Percentiles rank a stretch among this genome's conserved stretches.
These are phyloP conservation scores for Aspergillus leporis DNA, from an alignment of 495 filamentous ascomycete species.

Conservation along the genomic window DNA sequence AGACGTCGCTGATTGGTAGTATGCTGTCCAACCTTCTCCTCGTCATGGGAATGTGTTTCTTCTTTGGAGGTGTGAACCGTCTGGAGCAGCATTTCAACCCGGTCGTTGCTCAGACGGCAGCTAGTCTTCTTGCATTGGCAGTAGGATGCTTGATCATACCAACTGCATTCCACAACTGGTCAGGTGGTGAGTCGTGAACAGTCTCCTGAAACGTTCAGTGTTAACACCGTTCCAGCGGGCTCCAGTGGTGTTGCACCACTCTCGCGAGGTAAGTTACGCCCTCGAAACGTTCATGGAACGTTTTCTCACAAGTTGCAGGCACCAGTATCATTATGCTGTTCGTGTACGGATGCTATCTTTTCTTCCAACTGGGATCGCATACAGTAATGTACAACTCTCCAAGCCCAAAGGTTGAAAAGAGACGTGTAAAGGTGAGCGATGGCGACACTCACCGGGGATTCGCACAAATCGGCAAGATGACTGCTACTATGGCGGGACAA, in stretches of 20 bases:
- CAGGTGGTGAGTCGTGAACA: constrained; percentile 29
- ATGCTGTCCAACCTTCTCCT: constrained; percentile 91
- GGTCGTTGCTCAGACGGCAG: constrained; percentile 89
- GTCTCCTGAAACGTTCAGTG: neutral
- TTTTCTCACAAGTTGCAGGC: constrained; percentile 34
- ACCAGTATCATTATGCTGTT: constrained; percentile 73
- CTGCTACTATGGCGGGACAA: constrained; percentile 40
- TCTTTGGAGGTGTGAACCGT: constrained; percentile 79
- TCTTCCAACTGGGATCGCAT: constrained; percentile 83
- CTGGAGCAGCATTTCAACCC: constrained; percentile 88
- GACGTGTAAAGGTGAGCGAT: constrained; percentile 50
- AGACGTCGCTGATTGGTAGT: constrained; percentile 87
- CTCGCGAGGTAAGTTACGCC: constrained; percentile 37
- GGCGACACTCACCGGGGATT: constrained; percentile 61
- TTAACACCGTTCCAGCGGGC: constrained; percentile 21
- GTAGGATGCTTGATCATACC: constrained; percentile 84
- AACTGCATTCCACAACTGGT: constrained; percentile 73
- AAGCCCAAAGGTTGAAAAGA: constrained; percentile 66
- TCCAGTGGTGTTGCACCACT: constrained; percentile 29
- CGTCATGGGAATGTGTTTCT: constrained; percentile 92
- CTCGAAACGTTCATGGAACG: neutral
- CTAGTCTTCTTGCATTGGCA: constrained; percentile 76
- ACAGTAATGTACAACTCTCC: constrained; percentile 69
- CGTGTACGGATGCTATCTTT: constrained; percentile 74
- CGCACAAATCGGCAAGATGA: constrained; percentile 59